These are phyloP conservation scores for Bipolaris oryzae DNA, from an alignment of 2,329 filamentous ascomycete species.

Conservation along the genomic window DNA sequence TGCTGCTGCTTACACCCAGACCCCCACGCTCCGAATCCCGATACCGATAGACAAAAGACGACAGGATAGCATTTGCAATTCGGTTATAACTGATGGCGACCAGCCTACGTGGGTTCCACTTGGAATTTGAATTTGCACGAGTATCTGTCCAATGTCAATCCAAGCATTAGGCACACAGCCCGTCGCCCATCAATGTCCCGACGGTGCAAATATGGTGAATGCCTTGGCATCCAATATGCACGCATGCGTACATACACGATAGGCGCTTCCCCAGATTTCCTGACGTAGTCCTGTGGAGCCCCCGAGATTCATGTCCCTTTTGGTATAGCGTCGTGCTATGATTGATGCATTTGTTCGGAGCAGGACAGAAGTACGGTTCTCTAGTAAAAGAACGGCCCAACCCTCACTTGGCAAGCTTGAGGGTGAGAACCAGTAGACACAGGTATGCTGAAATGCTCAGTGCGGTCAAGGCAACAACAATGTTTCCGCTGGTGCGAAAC, in stretches of 20 bases:
- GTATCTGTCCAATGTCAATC: background rate
- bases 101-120: background rate
- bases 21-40: constrained; percentile 18
- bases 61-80: constrained; percentile 2
- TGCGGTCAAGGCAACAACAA: constrained; percentile 66
- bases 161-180: background rate
- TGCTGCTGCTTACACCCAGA: constrained; percentile 14
- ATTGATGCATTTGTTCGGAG: background rate
- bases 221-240: constrained; percentile 10
- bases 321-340: background rate
- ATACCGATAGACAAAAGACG: constrained; percentile 13
- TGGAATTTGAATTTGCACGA: background rate
- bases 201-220: background rate
- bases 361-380: background rate
- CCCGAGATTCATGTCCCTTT: constrained; percentile 6
- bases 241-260: constrained; percentile 10
- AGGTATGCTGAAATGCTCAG: constrained; percentile 67
- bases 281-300: constrained; percentile 5
- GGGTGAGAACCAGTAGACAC: constrained; percentile 64
- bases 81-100: background rate
- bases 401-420: constrained; percentile 50
- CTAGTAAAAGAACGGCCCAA: background rate
- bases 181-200: background rate
- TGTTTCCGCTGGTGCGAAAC: constrained; percentile 70
- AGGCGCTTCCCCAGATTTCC: constrained; percentile 15